Conservation (phyloP, 768 basidiomycete species). For the Lentinus tigrinus region DNA sequence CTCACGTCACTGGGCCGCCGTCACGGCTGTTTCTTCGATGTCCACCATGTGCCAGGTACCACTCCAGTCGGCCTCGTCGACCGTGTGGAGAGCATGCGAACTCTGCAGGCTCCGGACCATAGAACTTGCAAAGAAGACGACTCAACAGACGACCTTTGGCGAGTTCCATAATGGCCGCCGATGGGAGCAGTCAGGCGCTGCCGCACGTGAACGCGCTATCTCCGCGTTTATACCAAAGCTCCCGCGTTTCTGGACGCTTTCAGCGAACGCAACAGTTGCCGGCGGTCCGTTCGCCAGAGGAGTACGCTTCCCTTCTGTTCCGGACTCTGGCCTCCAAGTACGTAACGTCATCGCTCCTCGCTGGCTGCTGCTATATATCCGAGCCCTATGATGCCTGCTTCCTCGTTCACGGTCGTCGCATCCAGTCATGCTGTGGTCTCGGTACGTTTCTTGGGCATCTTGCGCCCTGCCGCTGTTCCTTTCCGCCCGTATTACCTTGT, state of each 20-base stretch:
- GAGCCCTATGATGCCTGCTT: neutral
- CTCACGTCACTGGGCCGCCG: no score
- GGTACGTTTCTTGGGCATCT: conserved; percentile 6
- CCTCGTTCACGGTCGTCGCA: neutral
- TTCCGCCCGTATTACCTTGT: conserved; percentile 5
- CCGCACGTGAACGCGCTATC: neutral
- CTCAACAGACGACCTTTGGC: no score
- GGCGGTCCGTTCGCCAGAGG: neutral
- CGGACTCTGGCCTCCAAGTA: neutral
- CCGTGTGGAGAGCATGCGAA: no score
- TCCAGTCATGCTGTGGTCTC: conserved; percentile 3
- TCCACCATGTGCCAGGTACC: no score
- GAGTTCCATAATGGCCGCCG: neutral
- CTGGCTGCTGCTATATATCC: neutral
- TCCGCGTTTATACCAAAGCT: no score
- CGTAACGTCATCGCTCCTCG: neutral
- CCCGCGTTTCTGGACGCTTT: neutral
- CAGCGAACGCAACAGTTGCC: neutral
- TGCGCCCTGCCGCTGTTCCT: conserved; percentile 5
- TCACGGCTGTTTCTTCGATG: no score
- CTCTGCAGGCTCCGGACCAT: no score
- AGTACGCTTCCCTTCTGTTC: neutral
- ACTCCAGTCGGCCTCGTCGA: no score
- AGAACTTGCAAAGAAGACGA: no score
- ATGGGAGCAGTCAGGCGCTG: neutral